Conservation (phyloP, 257 asterid species). For the Nicotiana attenuata region DNA sequence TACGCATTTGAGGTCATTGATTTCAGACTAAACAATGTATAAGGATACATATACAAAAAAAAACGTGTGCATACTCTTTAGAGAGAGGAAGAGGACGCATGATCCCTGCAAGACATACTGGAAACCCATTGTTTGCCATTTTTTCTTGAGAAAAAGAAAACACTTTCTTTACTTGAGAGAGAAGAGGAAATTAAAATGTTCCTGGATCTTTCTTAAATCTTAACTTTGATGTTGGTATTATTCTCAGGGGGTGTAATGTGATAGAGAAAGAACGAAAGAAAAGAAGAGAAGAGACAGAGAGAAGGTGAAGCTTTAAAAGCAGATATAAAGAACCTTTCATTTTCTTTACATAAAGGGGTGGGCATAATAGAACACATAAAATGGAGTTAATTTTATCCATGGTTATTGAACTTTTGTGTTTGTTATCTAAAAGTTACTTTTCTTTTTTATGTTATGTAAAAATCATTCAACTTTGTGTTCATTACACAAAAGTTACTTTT, state of each 20-base stretch:
- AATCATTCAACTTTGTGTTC: too few species aligned
- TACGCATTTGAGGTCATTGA: too few species aligned
- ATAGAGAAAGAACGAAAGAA: background rate
- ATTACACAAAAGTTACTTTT: too few species aligned
- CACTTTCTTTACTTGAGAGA: background rate
- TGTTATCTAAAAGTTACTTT: too few species aligned
- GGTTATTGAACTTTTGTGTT: too few species aligned
- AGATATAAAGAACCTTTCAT: background rate
- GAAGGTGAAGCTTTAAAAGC: constrained; percentile 8
- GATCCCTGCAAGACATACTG: constrained; percentile 36
- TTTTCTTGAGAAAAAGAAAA: background rate
- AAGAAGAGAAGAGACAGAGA: background rate
- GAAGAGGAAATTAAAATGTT: background rate
- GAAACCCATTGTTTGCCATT: constrained; percentile 34
- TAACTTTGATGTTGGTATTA: background rate
- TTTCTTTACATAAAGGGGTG: background rate
- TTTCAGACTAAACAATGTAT: too few species aligned
- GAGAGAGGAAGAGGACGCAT: constrained; percentile 19
- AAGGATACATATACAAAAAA: too few species aligned
- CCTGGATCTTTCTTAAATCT: background rate
- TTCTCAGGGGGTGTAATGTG: background rate
- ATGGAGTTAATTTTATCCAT: too few species aligned
- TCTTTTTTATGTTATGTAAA: too few species aligned
- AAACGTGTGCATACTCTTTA: constrained; percentile 22
- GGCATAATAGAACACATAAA: background rate